Evolutionary conservation across 306 rosid genomes (phyloP).

Genomic region (Canavalia ensiformis): DNA sequence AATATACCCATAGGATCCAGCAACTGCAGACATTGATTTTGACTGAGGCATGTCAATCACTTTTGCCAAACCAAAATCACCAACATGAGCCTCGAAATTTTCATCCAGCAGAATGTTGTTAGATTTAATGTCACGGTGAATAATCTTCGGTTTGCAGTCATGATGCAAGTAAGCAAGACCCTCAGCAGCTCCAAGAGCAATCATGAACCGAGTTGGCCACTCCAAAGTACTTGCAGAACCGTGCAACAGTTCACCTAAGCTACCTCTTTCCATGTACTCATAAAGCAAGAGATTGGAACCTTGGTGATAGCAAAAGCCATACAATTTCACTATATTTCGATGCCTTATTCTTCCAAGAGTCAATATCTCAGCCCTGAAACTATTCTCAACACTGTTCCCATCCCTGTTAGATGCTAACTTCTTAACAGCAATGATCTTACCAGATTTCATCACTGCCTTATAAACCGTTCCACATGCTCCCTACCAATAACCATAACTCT

Average conservation of each 20-base stretch:
- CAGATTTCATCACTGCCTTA: constrained; percentile 79
- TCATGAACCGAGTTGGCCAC: constrained; percentile 84
- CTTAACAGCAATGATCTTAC: constrained; percentile 86
- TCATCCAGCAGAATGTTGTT: constrained; percentile 91
- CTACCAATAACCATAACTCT: constrained; percentile 80
- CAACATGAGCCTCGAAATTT: constrained; percentile 93
- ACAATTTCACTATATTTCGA: constrained; percentile 89
- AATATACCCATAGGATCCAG: constrained; percentile 98
- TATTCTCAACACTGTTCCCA: constrained; percentile 79
- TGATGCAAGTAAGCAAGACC: constrained; percentile 98
- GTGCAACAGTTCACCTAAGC: constrained; percentile 93
- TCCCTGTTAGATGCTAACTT: constrained; percentile 90
- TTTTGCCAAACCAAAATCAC: constrained; percentile 98
- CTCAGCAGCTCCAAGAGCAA: constrained; percentile 99
- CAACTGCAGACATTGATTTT: constrained; percentile 97
- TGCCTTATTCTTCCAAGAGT: constrained; percentile 97
- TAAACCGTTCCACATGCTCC: constrained; percentile 97
- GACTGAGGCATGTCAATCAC: constrained; percentile 98
- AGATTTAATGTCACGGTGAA: constrained; percentile 96
- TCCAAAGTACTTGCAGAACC: constrained; percentile 72
- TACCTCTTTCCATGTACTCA: constrained; percentile 92
- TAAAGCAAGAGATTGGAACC: constrained; percentile 91
- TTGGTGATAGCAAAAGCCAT: constrained; percentile 89
- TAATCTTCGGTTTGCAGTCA: constrained; percentile 92
- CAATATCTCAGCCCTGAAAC: constrained; percentile 88